A percentile compares a stretch with the other conserved stretches of the same genome.
Evolutionary conservation across 108 stramenopile genomes (phyloP).

Genomic region (Nannochloropsis salina): DNA sequence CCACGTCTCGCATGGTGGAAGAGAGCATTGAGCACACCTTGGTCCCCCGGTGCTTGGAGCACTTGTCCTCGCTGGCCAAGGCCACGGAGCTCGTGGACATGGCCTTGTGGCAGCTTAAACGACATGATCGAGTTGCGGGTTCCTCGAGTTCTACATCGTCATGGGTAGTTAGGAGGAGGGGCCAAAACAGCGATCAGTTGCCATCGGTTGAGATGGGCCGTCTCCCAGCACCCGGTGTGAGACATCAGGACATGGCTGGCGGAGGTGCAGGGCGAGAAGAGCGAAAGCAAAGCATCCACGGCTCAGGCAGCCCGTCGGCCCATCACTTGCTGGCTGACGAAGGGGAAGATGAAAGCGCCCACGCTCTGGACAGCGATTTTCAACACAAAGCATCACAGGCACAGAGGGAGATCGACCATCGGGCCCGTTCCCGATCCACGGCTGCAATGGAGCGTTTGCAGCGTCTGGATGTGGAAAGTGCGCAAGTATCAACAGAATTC

Average conservation of each 20-base stretch:
- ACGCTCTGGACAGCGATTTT: background rate
- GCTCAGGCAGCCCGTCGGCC: background rate
- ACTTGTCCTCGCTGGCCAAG: background rate
- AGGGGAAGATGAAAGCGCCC: background rate
- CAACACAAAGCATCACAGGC: background rate
- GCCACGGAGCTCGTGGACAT: background rate
- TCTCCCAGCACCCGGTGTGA: background rate
- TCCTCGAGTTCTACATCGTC: background rate
- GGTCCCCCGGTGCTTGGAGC: background rate
- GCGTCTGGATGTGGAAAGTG: background rate
- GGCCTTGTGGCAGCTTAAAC: background rate
- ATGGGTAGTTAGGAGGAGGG: background rate
- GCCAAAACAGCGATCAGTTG: background rate
- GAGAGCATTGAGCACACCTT: background rate
- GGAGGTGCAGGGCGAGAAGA: background rate
- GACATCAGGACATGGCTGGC: background rate
- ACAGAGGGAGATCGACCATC: background rate
- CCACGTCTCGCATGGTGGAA: background rate
- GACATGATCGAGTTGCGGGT: background rate
- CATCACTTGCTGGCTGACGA: background rate
- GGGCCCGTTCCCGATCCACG: background rate
- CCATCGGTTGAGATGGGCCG: background rate
- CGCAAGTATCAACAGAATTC: background rate
- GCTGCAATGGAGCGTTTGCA: background rate
- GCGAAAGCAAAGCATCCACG: background rate